phyloP scores from a whole-genome alignment of 257 asterid genomes.

The Salvia rosmarinus region DNA sequence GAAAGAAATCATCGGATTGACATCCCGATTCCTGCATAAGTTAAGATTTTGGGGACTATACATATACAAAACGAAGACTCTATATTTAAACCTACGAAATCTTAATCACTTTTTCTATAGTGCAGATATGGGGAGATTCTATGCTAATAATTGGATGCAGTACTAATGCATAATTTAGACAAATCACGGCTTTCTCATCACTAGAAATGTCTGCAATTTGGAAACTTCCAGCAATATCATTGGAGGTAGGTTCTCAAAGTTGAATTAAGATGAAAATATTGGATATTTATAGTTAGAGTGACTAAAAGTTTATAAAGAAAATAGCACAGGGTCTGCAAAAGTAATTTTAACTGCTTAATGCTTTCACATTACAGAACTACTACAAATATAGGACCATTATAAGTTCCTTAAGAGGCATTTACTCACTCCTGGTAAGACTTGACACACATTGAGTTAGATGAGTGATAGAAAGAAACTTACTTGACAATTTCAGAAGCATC shows the following conservation, averaged over 20 bases:
- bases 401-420: conserved; percentile 2
- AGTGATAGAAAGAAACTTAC: conserved; percentile 49
- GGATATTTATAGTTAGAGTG: neutral
- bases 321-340: conserved; percentile 23
- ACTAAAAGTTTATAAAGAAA: conserved; percentile 17
- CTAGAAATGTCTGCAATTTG: conserved; percentile 21
- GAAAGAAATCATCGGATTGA: neutral
- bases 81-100: neutral
- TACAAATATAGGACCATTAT: neutral
- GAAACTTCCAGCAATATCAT: conserved; percentile 21
- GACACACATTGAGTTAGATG: conserved; percentile 12
- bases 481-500: conserved; percentile 84
- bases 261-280: neutral
- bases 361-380: conserved; percentile 4
- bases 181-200: conserved; percentile 1
- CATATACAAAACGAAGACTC: conserved; percentile 12
- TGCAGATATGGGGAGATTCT: neutral
- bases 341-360: conserved; percentile 5
- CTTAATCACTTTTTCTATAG: conserved; percentile 3
- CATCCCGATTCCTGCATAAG: conserved; percentile 31
- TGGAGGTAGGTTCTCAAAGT: conserved; percentile 11
- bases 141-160: conserved; percentile 18
- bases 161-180: conserved; percentile 12
- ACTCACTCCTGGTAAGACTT: conserved; percentile 24
- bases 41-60: conserved; percentile 20